Evolutionary conservation across 257 asterid species (phyloP).

Genomic region (Solanum stenotomum): DNA sequence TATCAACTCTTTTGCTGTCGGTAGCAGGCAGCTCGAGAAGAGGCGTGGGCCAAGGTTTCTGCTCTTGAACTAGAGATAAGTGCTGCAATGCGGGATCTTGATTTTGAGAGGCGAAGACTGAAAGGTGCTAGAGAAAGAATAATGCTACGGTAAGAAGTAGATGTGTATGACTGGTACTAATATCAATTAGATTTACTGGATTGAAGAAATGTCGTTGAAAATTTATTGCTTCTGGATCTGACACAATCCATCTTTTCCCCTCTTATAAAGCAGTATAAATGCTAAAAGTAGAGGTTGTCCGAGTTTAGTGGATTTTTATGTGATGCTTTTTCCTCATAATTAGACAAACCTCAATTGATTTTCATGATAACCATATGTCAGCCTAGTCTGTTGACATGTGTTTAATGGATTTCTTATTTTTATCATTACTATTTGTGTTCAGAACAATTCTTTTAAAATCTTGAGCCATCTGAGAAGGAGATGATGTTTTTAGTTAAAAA

Average conservation of each 20-base stretch:
- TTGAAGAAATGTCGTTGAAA: neutral
- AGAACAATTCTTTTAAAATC: neutral
- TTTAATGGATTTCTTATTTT: neutral
- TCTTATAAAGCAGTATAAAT: neutral
- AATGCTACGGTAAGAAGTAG: conserved; percentile 80
- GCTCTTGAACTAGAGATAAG: conserved; percentile 94
- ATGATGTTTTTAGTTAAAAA: neutral
- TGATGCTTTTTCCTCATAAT: neutral
- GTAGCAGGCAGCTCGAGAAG: conserved; percentile 99
- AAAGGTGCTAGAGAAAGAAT: conserved; percentile 93
- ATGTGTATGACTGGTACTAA: neutral
- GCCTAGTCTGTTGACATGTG: neutral
- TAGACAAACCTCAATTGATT: neutral
- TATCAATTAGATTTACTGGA: neutral
- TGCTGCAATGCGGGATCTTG: conserved; percentile 90
- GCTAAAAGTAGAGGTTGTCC: neutral
- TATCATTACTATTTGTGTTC: neutral
- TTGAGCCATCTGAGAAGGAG: neutral
- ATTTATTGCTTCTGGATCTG: neutral
- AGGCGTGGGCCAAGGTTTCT: conserved; percentile 98
- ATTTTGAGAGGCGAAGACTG: conserved; percentile 83
- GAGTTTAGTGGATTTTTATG: neutral
- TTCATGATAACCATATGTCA: neutral
- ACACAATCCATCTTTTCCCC: neutral
- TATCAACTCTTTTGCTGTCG: conserved; percentile 38